phyloP scores from a whole-genome alignment of 805 yeast genomes.

The Kazachstania psychrophila region DNA sequence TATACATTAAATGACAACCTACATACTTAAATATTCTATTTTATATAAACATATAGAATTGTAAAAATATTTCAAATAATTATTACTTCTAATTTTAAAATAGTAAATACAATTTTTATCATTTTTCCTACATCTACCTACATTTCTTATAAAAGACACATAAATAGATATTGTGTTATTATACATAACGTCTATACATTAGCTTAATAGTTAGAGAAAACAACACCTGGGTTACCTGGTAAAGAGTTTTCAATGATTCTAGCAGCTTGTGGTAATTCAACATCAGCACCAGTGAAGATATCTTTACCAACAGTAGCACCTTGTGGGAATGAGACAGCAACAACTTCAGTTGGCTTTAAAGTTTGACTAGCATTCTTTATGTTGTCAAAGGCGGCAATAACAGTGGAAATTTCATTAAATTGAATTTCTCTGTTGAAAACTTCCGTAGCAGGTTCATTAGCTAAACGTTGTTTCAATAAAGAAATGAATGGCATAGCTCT shows the following conservation, averaged over 20 bases:
- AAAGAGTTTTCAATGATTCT: slow-evolving; percentile 75
- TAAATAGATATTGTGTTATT: too few species aligned
- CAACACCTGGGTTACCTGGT: slow-evolving; percentile 90
- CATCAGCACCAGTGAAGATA: slow-evolving; percentile 57
- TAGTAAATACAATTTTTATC: too few species aligned
- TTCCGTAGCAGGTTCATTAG: slow-evolving; percentile 54
- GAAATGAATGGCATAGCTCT: slow-evolving; percentile 97
- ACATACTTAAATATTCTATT: too few species aligned
- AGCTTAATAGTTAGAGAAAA: slow-evolving; percentile 51
- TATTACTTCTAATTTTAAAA: too few species aligned
- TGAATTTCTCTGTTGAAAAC: slow-evolving; percentile 86
- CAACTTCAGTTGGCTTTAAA: slow-evolving; percentile 45
- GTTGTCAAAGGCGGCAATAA: slow-evolving; percentile 46
- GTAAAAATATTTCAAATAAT: too few species aligned
- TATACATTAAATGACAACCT: too few species aligned
- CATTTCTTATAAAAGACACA: too few species aligned
- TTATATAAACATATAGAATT: too few species aligned
- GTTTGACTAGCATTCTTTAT: slow-evolving; percentile 58
- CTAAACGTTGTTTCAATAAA: slow-evolving; percentile 69
- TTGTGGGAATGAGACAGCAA: slow-evolving; percentile 52
- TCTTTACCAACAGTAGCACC: slow-evolving; percentile 59
- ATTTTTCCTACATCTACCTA: too few species aligned
- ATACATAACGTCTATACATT: too few species aligned
- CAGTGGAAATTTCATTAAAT: slow-evolving; percentile 65
- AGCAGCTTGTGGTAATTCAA: slow-evolving; percentile 49